These are phyloP conservation scores for Funneliformis geosporum DNA, from an alignment of 192 early-diverging fungal genomes.

Conservation along the genomic window DNA sequence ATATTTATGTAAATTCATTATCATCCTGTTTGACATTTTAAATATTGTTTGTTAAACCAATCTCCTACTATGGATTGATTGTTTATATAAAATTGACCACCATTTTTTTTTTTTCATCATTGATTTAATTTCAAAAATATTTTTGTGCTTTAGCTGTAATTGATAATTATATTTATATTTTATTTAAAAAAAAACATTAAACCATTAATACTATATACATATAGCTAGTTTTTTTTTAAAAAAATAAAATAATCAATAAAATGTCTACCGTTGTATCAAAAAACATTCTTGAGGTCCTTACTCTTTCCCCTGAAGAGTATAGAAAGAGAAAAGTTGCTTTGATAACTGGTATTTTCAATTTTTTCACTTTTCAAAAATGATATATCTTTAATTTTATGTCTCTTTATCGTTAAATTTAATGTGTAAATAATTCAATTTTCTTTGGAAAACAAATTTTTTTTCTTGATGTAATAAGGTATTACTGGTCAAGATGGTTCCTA, in stretches of 20 bases:
- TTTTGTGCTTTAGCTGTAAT: no score
- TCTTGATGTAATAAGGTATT: conserved; percentile 53
- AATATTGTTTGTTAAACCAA: no score
- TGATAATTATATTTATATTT: no score
- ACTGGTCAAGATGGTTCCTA: conserved; percentile 84
- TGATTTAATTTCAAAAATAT: no score
- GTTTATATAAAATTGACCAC: no score
- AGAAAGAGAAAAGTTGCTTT: conserved; percentile 62
- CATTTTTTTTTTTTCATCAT: no score
- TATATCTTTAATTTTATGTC: neutral
- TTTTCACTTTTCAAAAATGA: neutral
- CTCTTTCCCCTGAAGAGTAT: conserved; percentile 58
- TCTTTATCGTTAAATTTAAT: no score
- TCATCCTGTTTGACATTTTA: no score
- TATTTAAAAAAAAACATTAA: no score
- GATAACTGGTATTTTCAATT: conserved; percentile 62
- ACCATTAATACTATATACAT: no score
- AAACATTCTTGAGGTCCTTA: conserved; percentile 40
- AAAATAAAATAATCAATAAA: conserved; percentile 14
- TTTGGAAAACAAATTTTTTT: neutral
- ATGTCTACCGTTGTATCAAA: conserved; percentile 18
- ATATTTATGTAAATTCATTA: no score
- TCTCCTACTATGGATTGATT: no score
- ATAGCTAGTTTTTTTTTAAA: neutral
- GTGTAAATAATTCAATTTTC: neutral